Base-by-base conservation (phyloP, 202 grass and related monocot species). In the Carex arenaria region DNA sequence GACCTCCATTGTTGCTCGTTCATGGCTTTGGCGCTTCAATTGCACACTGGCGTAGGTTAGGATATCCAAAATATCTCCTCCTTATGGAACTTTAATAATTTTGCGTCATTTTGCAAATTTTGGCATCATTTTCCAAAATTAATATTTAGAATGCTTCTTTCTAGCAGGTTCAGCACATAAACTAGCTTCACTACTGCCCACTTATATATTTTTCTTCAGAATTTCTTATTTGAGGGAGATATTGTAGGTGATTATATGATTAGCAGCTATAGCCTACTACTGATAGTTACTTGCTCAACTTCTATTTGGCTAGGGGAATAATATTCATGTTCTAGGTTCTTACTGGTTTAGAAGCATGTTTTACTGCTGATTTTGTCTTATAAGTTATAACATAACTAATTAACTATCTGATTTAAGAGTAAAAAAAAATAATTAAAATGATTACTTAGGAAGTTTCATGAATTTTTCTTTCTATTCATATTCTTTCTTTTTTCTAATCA, bases 1-100 rank as follows among this genome's bases (percentile, higher is more conserved):
- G 95, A 20, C 88, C 86, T 79, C 89, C 92, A 4, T 38, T 98
- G 83, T 75, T 98, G 57, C 95, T 98, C 65, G 91, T 95, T 85
- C 95, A 98, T 71, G 95, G 95, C 45, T 98, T 98, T 75, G 95
- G 95, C 69, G 91, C 95, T 88, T 98, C 95, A 31, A 82, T 92
- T 76, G 86, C 71, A 63, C 95, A 98, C 86, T 95, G 95, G 95
- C 91, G 93, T 67, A 92, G 95, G 95, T 98, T 67, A 84, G 91
- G 57, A 45, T 18, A 17, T 4, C 49, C 8, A 47, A 31, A 42
- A 81, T 5, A 61, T 55, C 0, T 1, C 3, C 54, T 36, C 12
- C 10, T 87, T 43, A 7, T 56, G n/a, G 4, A 31, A 34, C 5
- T 57, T 51, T 5, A 15, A 19, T 19, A 19, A 59, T 13, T 38